These are phyloP conservation scores for Yamadazyma endophytica DNA, from an alignment of 805 yeast species.

Conservation along the genomic window DNA sequence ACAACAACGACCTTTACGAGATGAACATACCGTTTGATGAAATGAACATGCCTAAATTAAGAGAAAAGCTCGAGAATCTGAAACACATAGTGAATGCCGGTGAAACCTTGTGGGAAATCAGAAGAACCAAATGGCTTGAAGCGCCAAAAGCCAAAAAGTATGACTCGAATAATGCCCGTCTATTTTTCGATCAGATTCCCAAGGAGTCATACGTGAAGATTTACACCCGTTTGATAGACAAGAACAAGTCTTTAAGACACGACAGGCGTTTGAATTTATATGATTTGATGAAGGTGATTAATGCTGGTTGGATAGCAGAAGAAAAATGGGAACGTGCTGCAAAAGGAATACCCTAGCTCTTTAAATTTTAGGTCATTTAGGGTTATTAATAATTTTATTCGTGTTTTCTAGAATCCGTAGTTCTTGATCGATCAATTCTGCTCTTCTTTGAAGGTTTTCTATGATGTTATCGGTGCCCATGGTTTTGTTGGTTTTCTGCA, in stretches of 20 bases:
- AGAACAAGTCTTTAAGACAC: conserved; percentile 60
- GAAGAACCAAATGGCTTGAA: conserved; percentile 65
- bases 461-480: conserved; percentile 1
- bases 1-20: conserved; percentile 2
- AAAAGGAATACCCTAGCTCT: conserved; percentile 26
- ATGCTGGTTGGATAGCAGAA: conserved; percentile 80
- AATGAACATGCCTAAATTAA: conserved; percentile 22
- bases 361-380: not conserved
- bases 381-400: not conserved
- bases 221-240: conserved; percentile 66
- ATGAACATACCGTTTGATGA: conserved; percentile 15
- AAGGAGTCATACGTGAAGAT: conserved; percentile 54
- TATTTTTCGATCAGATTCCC: conserved; percentile 34
- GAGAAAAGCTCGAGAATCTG: conserved; percentile 28
- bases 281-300: conserved; percentile 67
- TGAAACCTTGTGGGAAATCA: conserved; percentile 61
- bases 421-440: conserved; percentile 70
- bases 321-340: conserved; percentile 67
- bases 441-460: conserved; percentile 29
- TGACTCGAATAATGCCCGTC: not conserved
- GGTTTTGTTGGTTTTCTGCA: conserved; percentile 8
- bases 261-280: conserved; percentile 62
- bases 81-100: conserved; percentile 35
- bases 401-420: conserved; percentile 67
- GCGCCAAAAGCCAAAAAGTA: conserved; percentile 2